Base-by-base conservation (phyloP, 78 protist species). In the Speleostelium caveatum region DNA sequence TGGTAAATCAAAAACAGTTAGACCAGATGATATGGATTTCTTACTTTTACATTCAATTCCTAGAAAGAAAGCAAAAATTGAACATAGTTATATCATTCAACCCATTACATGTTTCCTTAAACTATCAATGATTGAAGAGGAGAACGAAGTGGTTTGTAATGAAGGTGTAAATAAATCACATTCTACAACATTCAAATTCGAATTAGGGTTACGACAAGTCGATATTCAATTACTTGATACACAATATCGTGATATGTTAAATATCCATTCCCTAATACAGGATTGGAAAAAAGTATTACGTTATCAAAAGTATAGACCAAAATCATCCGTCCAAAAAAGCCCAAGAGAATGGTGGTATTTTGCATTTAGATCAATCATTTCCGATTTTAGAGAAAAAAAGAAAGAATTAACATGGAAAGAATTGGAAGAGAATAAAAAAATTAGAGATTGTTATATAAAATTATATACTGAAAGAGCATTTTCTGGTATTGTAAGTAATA, bases 331-430 rank as follows among this genome's bases (percentile, higher is more conserved):
- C 28, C 24, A 59, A 16, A 79, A 79, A 12, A 49, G 69, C 21
- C 73, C 91, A 36, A 60, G 42, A 22, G 36, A n/a, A 60, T 83
- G 91, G 91, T 83, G 91, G 91, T 41, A 69, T 21, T 83, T 83
- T 69, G 91, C 91, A n/a, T 83, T 55, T 45, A 14, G 66, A 17
- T 49, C 91, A 19, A 83, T 83, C 30, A 59, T 83, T 33, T 69
- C 77, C 4, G 91, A 83, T 36, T 33, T 83, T 38, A 55, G 58
- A 36, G 33, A 45, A 26, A 69, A 83, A n/a, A 51, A 41, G 38
- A 49, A 60, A 24, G 73, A 71, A 45, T 35, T 58, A 12, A 39
- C 91, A 45, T 83, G 91, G 91, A 67, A 60, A 21, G 79, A 53
- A 22, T 17, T 83, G 0, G 79, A 83, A 69, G 79, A 83, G 49